Conservation (phyloP, 163 green algal genomes). For the Chlorella variabilis region DNA sequence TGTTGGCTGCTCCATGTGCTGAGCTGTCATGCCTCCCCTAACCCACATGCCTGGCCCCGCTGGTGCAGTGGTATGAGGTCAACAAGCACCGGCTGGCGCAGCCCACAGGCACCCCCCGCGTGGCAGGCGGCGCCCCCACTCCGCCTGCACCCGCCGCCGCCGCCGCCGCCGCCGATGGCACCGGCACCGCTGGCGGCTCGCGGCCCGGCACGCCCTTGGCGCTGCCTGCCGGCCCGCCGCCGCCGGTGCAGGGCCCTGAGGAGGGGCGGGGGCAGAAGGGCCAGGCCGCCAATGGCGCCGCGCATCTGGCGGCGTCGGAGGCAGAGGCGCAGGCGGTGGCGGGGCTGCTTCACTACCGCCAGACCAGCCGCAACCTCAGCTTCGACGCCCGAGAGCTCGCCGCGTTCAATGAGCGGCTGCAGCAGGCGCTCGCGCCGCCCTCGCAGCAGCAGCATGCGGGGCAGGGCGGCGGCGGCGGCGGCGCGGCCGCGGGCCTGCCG, state of each 20-base stretch:
- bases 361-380: conserved; percentile 38
- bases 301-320: no score
- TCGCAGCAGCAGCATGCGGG: background rate
- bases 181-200: background rate
- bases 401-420: conserved; percentile 13
- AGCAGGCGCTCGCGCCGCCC: background rate
- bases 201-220: background rate
- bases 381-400: conserved; percentile 32
- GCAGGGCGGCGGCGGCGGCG: background rate
- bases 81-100: conserved; percentile 39
- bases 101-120: conserved; percentile 6
- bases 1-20: no score
- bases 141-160: no score
- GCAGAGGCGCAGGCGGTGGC: background rate
- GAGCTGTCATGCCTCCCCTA: no score
- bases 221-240: background rate
- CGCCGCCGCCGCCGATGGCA: background rate
- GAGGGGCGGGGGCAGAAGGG: background rate
- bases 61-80: conserved; percentile 43
- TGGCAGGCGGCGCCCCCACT: background rate
- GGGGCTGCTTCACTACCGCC: conserved; percentile 28
- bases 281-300: background rate
- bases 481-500: background rate
- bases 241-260: background rate
- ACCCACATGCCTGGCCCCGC: no score